Conservation (phyloP, 2,329 filamentous ascomycete genomes). For the Phialophora macrospora region DNA sequence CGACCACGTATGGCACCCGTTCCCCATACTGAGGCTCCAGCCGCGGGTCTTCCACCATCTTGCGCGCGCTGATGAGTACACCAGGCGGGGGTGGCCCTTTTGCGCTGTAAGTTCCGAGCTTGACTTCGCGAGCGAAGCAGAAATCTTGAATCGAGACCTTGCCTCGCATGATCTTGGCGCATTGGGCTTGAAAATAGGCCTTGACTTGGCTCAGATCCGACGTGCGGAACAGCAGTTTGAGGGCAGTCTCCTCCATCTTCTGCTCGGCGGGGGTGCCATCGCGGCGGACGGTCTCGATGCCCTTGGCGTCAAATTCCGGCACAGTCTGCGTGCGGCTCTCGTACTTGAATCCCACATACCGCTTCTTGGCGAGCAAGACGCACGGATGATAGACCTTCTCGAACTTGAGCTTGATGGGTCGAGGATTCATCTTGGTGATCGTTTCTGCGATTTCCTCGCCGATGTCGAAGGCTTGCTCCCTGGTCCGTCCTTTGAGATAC, state of each 20-base stretch:
- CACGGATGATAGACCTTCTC: slow-evolving; percentile 98
- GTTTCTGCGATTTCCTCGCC: slow-evolving; percentile 88
- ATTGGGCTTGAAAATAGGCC: slow-evolving; percentile 85
- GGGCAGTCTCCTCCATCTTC: slow-evolving; percentile 90
- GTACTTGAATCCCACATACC: slow-evolving; percentile 98
- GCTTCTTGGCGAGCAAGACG: slow-evolving; percentile 91
- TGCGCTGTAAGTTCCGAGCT: slow-evolving; percentile 84
- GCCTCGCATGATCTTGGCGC: slow-evolving; percentile 88
- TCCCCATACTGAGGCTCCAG: slow-evolving; percentile 94
- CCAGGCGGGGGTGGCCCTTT: slow-evolving; percentile 81
- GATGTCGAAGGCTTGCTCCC: slow-evolving; percentile 86
- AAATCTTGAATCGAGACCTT: slow-evolving; percentile 92
- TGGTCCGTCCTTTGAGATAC: slow-evolving; percentile 82
- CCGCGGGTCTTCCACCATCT: slow-evolving; percentile 84
- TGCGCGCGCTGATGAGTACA: slow-evolving; percentile 81
- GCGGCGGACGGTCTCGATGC: slow-evolving; percentile 93
- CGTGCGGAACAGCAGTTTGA: slow-evolving; percentile 88
- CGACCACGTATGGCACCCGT: slow-evolving; percentile 90
- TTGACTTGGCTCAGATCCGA: slow-evolving; percentile 89
- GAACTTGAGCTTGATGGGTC: slow-evolving; percentile 93
- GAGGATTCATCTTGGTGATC: slow-evolving; percentile 86
- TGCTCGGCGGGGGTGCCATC: slow-evolving; percentile 95
- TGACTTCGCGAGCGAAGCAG: slow-evolving; percentile 91
- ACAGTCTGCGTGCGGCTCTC: slow-evolving; percentile 74
- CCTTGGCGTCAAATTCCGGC: slow-evolving; percentile 95